Evolutionary conservation across 192 early-diverging fungal genomes (phyloP), one percentile per base, ranked within the genome.

Genomic region (Funneliformis mosseae): DNA sequence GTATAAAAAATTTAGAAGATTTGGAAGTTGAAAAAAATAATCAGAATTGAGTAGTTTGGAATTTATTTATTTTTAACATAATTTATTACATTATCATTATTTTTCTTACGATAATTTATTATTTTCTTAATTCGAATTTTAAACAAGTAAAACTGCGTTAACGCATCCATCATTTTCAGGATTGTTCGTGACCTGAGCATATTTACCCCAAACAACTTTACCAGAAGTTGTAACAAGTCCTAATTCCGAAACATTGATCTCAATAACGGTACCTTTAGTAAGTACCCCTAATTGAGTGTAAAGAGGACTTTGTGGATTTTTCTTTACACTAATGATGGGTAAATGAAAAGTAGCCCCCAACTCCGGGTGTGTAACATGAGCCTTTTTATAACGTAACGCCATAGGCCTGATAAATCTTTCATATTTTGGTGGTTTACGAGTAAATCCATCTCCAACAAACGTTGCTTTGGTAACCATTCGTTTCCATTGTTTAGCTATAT

Each of bases 181-280:
- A 88, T 98, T 99, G 89, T 99, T 99, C 61, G 98, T 99, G 72
- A 99, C 78, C 70, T 94, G 93, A 39, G 95, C 93, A 84, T 95
- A 95, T 86, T 95, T 97, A 78, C 98, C 97, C 98, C 98, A 99
- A 9, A 99, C 96, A 79, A 99, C 97, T 88, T 99, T 99, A 66
- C 98, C 97, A 80, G 92, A 90, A 71, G 95, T 96, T 55, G 97
- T 99, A 7, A 99, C 97, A 70, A 99, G 87, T 71, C 98, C 98
- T 68, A 99, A 89, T 86, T 98, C 98, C 66, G 28, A 82, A 68
- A 50, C 78, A 61, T 87, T 85, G 43, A 92, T 95, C 85, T 99
- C 98, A 66, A 99, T 92, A 39, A 99, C 91, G 6, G 97, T 98
- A 83, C 98, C 98, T 89, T 98, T 99, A 74, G 98, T 99, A 68